Base-by-base conservation (phyloP, 768 basidiomycete genomes). In the Lactifluus echinatus region DNA sequence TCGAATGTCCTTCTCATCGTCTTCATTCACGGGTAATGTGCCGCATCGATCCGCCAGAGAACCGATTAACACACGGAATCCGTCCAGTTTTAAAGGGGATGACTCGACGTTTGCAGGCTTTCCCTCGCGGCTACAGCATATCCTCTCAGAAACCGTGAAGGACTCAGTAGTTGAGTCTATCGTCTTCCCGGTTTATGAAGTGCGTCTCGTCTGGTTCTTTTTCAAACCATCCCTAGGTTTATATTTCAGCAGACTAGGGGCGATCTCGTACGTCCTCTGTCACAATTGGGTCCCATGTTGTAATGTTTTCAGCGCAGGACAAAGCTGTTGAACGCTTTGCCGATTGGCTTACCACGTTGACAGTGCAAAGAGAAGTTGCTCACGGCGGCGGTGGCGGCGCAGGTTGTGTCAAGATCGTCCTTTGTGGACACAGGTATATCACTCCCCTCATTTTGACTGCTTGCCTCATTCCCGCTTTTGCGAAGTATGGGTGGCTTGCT, bases 111-210 rank as follows among this genome's bases (percentile, higher is more conserved):
- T 93, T 60, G 75, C 73, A 36, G 75, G 77, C 55, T 97, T 96
- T 64, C 93, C 93, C 1, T 76, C 83, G 50, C 76, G 91, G 50
- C 73, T 97, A 28, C 80, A 82, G 57, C 89, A 95, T 66, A 70
- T 92, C 42, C 74, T 95, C 4, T 73, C 82, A 7, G 80, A 87
- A 65, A 85, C 82, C 0, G 73, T 88, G 24, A 68, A 73, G 2
- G 72, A 79, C 37, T 70, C 81, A 4, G 66, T 66, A 31, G 82
- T 89, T 10, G 88, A 94, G 67, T 86, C 80, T 59, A 71, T 85
- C n/a, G 75, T 91, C 14, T 96, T 95, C 66, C 93, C 93, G 23
- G 84, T 83, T 2, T 97, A 95, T 64, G 89, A 96, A 77, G 89
- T 88, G 62, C 57, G 74, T 56, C 17, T 19, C 36, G 12, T 55